Percentiles rank a stretch among this genome's conserved stretches.
phyloP scores from a whole-genome alignment of 23 red algal genomes.

The Cyanidium caldarium region DNA sequence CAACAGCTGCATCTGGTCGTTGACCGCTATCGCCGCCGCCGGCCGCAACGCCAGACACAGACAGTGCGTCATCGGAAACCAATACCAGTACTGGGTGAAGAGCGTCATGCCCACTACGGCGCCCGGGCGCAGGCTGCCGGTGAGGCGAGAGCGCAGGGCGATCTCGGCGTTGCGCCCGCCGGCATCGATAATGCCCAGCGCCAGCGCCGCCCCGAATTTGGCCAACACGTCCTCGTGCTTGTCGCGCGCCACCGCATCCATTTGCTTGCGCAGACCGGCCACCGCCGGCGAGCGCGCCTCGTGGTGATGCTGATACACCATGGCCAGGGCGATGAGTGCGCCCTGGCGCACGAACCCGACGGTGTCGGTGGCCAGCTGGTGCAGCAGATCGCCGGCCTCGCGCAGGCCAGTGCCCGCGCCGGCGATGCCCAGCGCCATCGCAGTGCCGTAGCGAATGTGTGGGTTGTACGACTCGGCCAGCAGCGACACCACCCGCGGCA shows the following conservation, averaged over 20 bases:
- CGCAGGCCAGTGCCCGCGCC: slow-evolving; percentile 75
- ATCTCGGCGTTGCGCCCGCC: slow-evolving; percentile 79
- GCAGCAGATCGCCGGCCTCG: slow-evolving; percentile 59
- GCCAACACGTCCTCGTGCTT: slow-evolving; percentile 83
- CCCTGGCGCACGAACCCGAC: slow-evolving; percentile 95
- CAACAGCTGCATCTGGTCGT: slow-evolving; percentile 42
- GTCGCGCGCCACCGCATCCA: slow-evolving; percentile 41
- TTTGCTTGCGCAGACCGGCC: slow-evolving; percentile 41
- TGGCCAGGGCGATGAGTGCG: slow-evolving; percentile 65
- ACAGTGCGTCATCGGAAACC: slow-evolving; percentile 83
- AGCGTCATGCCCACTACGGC: slow-evolving; percentile 81
- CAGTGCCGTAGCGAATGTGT: slow-evolving; percentile 87
- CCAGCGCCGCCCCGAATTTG: slow-evolving; percentile 81
- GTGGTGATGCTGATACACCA: slow-evolving; percentile 85
- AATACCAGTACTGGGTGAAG: slow-evolving; percentile 95
- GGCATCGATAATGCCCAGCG: slow-evolving; percentile 56
- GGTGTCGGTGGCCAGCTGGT: slow-evolving; percentile 52
- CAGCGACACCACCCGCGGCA: slow-evolving; percentile 63
- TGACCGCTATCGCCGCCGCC: slow-evolving; percentile 45
- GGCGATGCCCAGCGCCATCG: slow-evolving; percentile 87
- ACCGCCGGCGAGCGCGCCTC: slow-evolving; percentile 37
- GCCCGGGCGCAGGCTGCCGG: slow-evolving; percentile 41
- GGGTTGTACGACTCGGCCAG: slow-evolving; percentile 83
- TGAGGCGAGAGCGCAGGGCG: slow-evolving; percentile 17
- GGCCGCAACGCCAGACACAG: slow-evolving; percentile 61